These are phyloP conservation scores for Tolypocladium amazonense DNA, from an alignment of 2,329 filamentous ascomycete species.

Conservation along the genomic window DNA sequence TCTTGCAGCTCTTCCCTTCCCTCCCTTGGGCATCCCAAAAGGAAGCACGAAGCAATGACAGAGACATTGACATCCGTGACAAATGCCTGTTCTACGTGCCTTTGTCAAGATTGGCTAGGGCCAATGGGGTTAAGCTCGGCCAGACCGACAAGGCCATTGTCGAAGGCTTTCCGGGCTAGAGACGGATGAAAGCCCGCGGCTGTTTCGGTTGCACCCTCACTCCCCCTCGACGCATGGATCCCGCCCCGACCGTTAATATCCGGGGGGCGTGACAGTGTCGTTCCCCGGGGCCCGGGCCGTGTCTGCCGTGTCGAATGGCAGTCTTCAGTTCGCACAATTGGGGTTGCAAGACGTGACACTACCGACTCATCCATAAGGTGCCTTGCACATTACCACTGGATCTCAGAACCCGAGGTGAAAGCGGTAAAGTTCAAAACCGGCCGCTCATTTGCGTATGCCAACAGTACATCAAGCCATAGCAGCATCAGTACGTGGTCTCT, in stretches of 20 bases:
- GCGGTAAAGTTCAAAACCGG: neutral
- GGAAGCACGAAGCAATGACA: neutral
- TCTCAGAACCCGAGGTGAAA: neutral
- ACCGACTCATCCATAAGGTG: neutral
- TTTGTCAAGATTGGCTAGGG: neutral
- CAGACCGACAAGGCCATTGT: neutral
- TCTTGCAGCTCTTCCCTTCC: neutral
- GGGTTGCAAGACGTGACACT: neutral
- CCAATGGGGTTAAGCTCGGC: neutral
- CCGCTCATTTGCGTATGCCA: neutral
- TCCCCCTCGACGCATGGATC: neutral
- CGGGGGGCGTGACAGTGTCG: neutral
- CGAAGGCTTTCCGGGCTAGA: neutral
- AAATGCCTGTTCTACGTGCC: neutral
- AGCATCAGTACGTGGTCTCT: neutral
- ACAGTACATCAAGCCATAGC: neutral
- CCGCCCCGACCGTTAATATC: neutral
- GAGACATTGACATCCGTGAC: neutral
- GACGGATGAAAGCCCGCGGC: neutral
- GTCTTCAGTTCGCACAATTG: neutral
- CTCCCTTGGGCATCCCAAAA: neutral
- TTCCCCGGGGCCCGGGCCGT: neutral
- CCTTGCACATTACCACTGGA: neutral
- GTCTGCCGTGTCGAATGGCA: neutral
- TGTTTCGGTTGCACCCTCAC: neutral